Conservation (phyloP, 352 stramenopile species). For the Globisporangium irregulare region DNA sequence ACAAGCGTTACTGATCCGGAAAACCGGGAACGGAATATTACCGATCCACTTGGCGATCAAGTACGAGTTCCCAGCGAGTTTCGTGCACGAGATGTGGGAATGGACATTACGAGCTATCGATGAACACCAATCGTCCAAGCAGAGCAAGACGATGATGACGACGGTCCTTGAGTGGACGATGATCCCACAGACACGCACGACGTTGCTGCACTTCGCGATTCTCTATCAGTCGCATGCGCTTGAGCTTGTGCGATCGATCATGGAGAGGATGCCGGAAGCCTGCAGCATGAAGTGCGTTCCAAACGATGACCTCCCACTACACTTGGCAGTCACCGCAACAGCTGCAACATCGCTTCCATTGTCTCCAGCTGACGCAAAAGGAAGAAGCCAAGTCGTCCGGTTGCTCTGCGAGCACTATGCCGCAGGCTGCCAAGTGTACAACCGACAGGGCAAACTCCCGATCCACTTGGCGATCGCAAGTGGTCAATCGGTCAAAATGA, state of each 20-base stretch:
- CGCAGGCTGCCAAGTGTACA: constrained; percentile 41
- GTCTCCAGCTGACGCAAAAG: not conserved
- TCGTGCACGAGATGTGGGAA: constrained; percentile 21
- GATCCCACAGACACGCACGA: constrained; percentile 35
- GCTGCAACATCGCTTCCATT: not conserved
- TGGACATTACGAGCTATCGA: constrained; percentile 13
- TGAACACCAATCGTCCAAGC: not conserved
- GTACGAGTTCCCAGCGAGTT: constrained; percentile 26
- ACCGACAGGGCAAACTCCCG: constrained; percentile 37
- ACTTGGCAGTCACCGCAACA: constrained; percentile 34
- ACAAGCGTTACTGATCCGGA: constrained; percentile 18
- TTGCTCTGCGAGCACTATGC: constrained; percentile 29
- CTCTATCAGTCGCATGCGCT: constrained; percentile 35
- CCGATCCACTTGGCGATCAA: constrained; percentile 48
- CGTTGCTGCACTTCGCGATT: constrained; percentile 58
- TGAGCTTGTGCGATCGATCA: constrained; percentile 29
- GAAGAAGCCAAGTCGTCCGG: constrained; percentile 1
- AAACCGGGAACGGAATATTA: constrained; percentile 28
- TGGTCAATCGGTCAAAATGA: constrained; percentile 23
- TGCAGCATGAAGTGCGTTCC: constrained; percentile 24
- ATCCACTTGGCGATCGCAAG: constrained; percentile 45
- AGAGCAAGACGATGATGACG: too few species aligned
- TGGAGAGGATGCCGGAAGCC: constrained; percentile 28
- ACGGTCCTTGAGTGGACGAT: constrained; percentile 22
- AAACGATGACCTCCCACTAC: constrained; percentile 43